Percentiles rank a stretch among this genome's conserved stretches.
Evolutionary conservation across 352 stramenopile species (phyloP).

Genomic region (Phytophthora europaea): DNA sequence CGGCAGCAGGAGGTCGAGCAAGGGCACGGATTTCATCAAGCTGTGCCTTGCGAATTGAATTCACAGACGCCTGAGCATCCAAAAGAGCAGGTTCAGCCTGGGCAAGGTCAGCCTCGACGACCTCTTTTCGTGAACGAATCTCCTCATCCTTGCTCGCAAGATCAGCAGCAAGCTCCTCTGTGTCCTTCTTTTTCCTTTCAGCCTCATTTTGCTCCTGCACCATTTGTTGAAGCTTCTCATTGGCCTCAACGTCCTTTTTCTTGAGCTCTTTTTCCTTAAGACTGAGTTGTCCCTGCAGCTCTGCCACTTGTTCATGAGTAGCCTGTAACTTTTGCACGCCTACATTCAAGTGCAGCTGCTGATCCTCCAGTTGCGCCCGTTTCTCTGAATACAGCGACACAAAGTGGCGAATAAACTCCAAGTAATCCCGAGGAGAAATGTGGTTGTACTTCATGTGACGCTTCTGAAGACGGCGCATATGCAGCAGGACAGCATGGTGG

Average conservation of each 20-base stretch:
- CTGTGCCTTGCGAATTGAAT: conserved; percentile 99
- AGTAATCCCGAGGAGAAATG: conserved; percentile 93
- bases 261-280: conserved; percentile 96
- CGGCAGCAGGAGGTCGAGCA: conserved; percentile 94
- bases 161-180: conserved; percentile 95
- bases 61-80: conserved; percentile 96
- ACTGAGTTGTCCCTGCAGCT: conserved; percentile 92
- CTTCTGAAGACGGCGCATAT: conserved; percentile 90
- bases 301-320: conserved; percentile 98
- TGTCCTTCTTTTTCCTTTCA: conserved; percentile 97
- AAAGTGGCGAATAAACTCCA: conserved; percentile 95
- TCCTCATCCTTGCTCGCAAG: conserved; percentile 96
- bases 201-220: conserved; percentile 99
- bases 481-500: conserved; percentile 84
- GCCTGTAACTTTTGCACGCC: conserved; percentile 98
- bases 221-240: conserved; percentile 99
- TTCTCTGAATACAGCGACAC: conserved; percentile 93
- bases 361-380: conserved; percentile 93
- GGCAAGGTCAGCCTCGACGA: conserved; percentile 97
- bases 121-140: conserved; percentile 95
- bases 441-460: conserved; percentile 91
- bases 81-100: conserved; percentile 98
- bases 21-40: conserved; percentile 99
- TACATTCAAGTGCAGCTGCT: conserved; percentile 99
- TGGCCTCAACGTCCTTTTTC: conserved; percentile 97